These are phyloP conservation scores for Globomyces pollinis-pini DNA, from an alignment of 192 early-diverging fungal genomes.

Conservation along the genomic window DNA sequence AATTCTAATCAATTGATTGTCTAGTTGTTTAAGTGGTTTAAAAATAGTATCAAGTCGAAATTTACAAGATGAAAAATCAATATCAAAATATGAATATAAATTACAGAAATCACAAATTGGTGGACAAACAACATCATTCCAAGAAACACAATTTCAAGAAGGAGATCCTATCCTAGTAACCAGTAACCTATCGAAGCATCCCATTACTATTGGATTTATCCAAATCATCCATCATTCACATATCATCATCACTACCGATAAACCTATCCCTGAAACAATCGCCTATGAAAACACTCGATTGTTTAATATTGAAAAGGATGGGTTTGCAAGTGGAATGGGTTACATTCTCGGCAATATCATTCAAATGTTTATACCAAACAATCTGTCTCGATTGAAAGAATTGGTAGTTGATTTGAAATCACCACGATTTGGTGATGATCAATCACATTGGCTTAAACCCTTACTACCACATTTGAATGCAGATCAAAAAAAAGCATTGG, in stretches of 20 bases:
- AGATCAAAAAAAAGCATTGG: constrained; percentile 63
- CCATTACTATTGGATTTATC: constrained; percentile 71
- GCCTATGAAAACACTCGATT: constrained; percentile 29
- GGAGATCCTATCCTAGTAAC: constrained; percentile 83
- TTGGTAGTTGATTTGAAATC: constrained; percentile 73
- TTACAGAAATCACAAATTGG: background rate
- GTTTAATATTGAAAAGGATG: constrained; percentile 82
- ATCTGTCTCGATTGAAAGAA: constrained; percentile 46
- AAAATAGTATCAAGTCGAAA: background rate
- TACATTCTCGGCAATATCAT: constrained; percentile 70
- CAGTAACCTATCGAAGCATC: constrained; percentile 60
- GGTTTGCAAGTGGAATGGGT: constrained; percentile 59
- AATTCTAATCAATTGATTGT: background rate
- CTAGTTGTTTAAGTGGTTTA: background rate
- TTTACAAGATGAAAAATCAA: no score
- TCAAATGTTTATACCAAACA: constrained; percentile 49
- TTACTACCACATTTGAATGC: constrained; percentile 43
- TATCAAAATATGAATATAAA: background rate
- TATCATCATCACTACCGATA: constrained; percentile 48
- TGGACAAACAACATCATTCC: background rate
- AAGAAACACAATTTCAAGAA: constrained; percentile 32
- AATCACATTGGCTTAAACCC: no score
- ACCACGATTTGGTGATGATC: constrained; percentile 50
- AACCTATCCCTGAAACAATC: constrained; percentile 50
- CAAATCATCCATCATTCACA: constrained; percentile 40